A percentile compares a stretch with the other conserved stretches of the same genome.
Conservation (phyloP, 345 rosid genomes). For the Lumnitzera racemosa region DNA sequence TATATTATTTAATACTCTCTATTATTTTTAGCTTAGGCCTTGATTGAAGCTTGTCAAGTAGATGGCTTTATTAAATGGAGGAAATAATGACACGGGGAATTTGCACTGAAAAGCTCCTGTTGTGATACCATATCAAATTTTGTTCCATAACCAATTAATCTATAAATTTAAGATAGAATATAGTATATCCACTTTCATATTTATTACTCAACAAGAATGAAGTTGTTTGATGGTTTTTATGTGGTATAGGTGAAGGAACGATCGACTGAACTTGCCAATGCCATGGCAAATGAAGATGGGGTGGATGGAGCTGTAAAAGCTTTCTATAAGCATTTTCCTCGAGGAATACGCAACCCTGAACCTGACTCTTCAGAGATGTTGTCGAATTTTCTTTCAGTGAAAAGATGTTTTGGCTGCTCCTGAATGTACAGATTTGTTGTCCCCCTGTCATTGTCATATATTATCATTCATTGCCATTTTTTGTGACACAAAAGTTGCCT, state of each 20-base stretch:
- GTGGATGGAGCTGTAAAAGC: constrained; percentile 44
- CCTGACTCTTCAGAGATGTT: constrained; percentile 2
- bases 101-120: no score
- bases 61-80: no score
- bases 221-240: no score
- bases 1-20: no score
- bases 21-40: no score
- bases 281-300: constrained; percentile 42
- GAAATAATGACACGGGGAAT: no score
- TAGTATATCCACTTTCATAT: background rate
- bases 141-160: no score
- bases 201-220: background rate
- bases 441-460: background rate
- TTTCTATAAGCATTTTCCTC: constrained; percentile 47
- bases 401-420: constrained; percentile 29
- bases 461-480: background rate
- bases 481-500: background rate
- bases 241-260: constrained; percentile 27
- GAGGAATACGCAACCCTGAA: background rate
- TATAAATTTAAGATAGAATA: no score
- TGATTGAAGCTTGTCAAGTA: no score
- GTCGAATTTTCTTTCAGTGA: constrained; percentile 16
- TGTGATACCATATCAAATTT: no score
- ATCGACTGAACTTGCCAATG: constrained; percentile 31
- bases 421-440: background rate